phyloP scores from a whole-genome alignment of 441 rosid genomes.

The Bruguiera hainesii region DNA sequence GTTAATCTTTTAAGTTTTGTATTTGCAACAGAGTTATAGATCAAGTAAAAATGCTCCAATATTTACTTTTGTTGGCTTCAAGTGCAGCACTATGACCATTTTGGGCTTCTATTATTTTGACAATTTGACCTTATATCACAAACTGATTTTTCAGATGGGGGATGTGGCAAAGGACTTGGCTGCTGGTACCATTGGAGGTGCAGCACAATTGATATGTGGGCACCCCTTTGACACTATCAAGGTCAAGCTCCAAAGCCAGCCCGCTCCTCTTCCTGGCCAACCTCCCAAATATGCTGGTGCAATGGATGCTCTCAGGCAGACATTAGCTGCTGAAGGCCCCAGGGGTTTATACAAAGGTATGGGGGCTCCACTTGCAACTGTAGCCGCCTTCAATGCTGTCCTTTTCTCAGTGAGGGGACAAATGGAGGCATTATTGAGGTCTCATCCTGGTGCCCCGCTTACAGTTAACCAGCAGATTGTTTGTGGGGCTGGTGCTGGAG shows the following conservation, averaged over 20 bases:
- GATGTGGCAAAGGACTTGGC: constrained; percentile 81
- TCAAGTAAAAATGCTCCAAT: neutral
- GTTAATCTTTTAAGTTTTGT: neutral
- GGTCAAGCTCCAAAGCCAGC: constrained; percentile 98
- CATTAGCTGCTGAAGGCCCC: constrained; percentile 82
- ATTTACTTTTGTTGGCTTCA: neutral
- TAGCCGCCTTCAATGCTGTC: constrained; percentile 93
- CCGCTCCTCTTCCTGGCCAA: constrained; percentile 72
- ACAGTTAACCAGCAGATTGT: constrained; percentile 70
- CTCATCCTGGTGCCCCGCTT: constrained; percentile 75
- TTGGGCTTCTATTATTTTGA: neutral
- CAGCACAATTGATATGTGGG: constrained; percentile 79
- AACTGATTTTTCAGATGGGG: constrained; percentile 53
- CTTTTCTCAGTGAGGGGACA: constrained; percentile 93
- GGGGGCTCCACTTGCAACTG: constrained; percentile 98
- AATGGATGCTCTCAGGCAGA: constrained; percentile 81
- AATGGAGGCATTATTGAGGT: constrained; percentile 77
- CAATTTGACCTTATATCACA: constrained; percentile 8
- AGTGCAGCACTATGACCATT: neutral
- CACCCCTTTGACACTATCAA: constrained; percentile 98
- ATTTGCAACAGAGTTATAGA: neutral
- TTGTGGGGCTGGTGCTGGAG: constrained; percentile 89
- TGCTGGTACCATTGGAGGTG: constrained; percentile 94
- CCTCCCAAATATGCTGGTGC: constrained; percentile 71
- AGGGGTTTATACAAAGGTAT: constrained; percentile 93